Conservation (phyloP, 257 asterid genomes). For the Apocynum venetum region DNA sequence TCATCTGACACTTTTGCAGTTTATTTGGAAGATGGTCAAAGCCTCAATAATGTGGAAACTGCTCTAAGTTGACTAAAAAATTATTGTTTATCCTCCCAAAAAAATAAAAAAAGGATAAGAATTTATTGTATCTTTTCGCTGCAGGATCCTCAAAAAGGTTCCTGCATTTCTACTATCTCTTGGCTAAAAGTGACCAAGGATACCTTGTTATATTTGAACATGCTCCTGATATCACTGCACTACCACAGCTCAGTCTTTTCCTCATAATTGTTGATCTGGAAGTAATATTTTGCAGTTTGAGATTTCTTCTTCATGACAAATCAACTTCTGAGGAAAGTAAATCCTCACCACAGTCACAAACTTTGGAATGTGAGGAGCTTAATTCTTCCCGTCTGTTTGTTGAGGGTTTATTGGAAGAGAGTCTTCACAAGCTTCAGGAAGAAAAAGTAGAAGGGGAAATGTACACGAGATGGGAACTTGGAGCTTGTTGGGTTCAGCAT, state of each 20-base stretch:
- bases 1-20: neutral
- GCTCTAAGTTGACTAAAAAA: neutral
- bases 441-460: constrained; percentile 57
- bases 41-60: neutral
- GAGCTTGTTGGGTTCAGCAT: constrained; percentile 99
- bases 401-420: constrained; percentile 66
- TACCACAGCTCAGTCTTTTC: neutral
- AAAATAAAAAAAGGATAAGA: neutral
- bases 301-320: constrained; percentile 77
- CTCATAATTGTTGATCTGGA: constrained; percentile 6
- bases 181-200: neutral
- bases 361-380: constrained; percentile 47
- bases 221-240: neutral
- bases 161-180: neutral
- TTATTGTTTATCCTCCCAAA: neutral
- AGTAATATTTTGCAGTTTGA: constrained; percentile 59
- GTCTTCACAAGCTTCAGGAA: constrained; percentile 75
- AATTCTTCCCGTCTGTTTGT: constrained; percentile 60
- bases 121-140: neutral
- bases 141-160: neutral
- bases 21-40: neutral
- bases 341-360: constrained; percentile 33
- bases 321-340: constrained; percentile 46
- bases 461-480: constrained; percentile 96
- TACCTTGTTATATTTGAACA: constrained; percentile 3